Base-by-base conservation (phyloP, 305 asterid genomes). In the Withania somnifera region DNA sequence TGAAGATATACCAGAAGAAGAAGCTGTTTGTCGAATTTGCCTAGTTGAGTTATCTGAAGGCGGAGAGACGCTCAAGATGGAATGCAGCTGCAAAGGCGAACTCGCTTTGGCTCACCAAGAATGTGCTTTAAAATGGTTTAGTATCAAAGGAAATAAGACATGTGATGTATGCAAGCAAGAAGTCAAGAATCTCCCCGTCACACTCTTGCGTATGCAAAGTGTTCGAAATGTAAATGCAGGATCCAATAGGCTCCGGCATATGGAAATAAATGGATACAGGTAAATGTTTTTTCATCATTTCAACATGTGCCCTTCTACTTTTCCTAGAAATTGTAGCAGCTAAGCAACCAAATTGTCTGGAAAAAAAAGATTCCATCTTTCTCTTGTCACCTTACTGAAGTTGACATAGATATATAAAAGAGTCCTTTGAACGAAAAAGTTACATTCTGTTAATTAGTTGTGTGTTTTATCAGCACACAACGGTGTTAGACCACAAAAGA, bases 21-120 rank as follows among this genome's bases (percentile, higher is more conserved):
- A 96, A 69, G 98, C 98, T 6, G 97, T 96, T 79, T 96, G 99
- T 85, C 88, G 99, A 84, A 96, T 96, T 79, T 96, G 98, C 88
- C 76, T 96, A 9, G 93, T 94, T 67, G 99, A 96, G 77, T 89
- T 96, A 38, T 88, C 98, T 64, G 99, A 96, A 91, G 97, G 97
- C 28, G 98, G 98, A 36, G 98, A 96, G 87, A 96, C 98, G 1
- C 92, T 96, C 13, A 97, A 94, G 90, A 79, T 94, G 98, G 99
- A 97, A 82, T 97, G 99, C 68, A 94, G 96, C 88, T 94, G 99
- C 94, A 95, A 91, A 89, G 99, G 98, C 28, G 97, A 92, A 84
- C 98, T 93, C 22, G 95, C 95, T 63, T 83, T 93, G 88, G 98
- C 97, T 82, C 99, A 95, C 88, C 91, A 87, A 90, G 97, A 92